These are phyloP conservation scores for Chimonanthus praecox DNA, from an alignment of 164 flowering plant species.

Conservation along the genomic window DNA sequence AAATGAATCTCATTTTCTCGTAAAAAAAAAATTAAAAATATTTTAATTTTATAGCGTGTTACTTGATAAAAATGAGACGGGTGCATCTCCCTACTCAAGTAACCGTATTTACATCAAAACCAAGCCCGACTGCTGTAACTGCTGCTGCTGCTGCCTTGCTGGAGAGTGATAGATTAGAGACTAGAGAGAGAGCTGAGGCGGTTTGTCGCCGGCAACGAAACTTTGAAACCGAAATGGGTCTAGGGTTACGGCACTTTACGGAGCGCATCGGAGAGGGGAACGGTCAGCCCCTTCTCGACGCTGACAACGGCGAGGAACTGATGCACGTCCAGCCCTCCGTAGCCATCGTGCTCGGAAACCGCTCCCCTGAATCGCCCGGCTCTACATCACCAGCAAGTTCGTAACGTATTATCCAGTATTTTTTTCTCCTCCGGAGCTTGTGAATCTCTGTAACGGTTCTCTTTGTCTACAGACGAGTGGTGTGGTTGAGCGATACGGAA, in stretches of 20 bases:
- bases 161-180: neutral
- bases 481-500: conserved; percentile 84
- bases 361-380: conserved; percentile 71
- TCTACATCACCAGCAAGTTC: conserved; percentile 75
- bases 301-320: conserved; percentile 63
- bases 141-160: neutral
- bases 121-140: neutral
- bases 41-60: neutral
- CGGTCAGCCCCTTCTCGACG: conserved; percentile 56
- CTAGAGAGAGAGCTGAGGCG: neutral
- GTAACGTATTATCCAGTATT: neutral
- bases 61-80: neutral
- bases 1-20: too few species aligned
- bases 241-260: conserved; percentile 52
- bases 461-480: conserved; percentile 43
- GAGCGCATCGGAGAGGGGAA: conserved; percentile 51
- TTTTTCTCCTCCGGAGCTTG: conserved; percentile 4
- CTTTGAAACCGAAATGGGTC: conserved; percentile 34
- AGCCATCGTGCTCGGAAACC: conserved; percentile 59
- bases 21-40: too few species aligned
- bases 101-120: neutral
- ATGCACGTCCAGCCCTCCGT: conserved; percentile 65
- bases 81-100: neutral
- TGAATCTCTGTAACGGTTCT: neutral
- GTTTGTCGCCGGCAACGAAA: neutral